Evolutionary conservation across 805 yeast genomes (phyloP).

Genomic region (Metschnikowia orientalis): DNA sequence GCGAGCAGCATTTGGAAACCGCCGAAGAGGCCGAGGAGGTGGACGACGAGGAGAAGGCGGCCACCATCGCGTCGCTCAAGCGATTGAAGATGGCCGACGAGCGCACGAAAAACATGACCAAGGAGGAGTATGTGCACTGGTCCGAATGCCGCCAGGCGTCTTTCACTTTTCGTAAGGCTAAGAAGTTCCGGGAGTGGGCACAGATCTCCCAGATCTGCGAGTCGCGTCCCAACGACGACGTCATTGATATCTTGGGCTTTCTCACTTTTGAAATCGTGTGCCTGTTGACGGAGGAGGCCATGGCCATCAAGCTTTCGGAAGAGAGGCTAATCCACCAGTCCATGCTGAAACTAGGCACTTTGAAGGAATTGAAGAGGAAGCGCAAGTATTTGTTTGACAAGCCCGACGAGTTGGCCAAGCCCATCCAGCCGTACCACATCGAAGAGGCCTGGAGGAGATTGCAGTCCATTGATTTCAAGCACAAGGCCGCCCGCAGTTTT

Average conservation of each 20-base stretch:
- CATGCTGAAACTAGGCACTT: slow-evolving; percentile 21
- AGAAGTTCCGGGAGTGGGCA: slow-evolving; percentile 95
- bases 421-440: slow-evolving; percentile 74
- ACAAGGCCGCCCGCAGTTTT: slow-evolving; percentile 64
- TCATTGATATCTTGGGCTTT: slow-evolving; percentile 91
- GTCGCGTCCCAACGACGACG: slow-evolving; percentile 91
- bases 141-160: slow-evolving; percentile 97
- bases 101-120: slow-evolving; percentile 88
- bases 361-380: slow-evolving; percentile 29
- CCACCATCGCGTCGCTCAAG: slow-evolving; percentile 81
- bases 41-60: slow-evolving; percentile 89
- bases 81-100: slow-evolving; percentile 91
- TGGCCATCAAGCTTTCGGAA: slow-evolving; percentile 70
- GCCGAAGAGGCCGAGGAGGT: slow-evolving; percentile 54
- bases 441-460: slow-evolving; percentile 85
- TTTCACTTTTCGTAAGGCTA: slow-evolving; percentile 91
- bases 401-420: slow-evolving; percentile 78
- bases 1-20: slow-evolving; percentile 79
- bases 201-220: slow-evolving; percentile 81
- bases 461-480: slow-evolving; percentile 54
- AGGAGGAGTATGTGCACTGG: slow-evolving; percentile 98
- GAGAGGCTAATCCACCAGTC: slow-evolving; percentile 36
- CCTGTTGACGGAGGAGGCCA: slow-evolving; percentile 86
- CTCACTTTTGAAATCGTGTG: slow-evolving; percentile 96
- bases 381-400: slow-evolving; percentile 72